A percentile compares a stretch with the other conserved stretches of the same genome.
Conservation (phyloP, 371 early-diverging fungal genomes). For the Furculomyces boomerangus region DNA sequence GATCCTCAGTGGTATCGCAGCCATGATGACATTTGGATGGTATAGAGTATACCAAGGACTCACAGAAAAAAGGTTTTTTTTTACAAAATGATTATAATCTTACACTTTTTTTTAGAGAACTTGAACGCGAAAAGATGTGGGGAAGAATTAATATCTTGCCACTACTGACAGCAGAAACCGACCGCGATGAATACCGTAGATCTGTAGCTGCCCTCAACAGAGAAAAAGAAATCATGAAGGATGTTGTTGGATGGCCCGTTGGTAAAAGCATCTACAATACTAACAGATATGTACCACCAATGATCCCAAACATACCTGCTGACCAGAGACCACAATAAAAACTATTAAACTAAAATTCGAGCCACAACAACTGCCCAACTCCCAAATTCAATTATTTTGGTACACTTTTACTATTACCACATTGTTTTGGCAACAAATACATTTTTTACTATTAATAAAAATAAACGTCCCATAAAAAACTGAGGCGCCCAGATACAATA, state of each 20-base stretch:
- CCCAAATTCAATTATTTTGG: too few species aligned
- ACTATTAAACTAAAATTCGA: conserved; percentile 10
- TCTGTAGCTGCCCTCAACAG: conserved; percentile 47
- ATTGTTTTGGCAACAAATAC: too few species aligned
- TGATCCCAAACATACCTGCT: conserved; percentile 23
- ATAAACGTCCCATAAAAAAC: too few species aligned
- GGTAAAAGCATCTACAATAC: conserved; percentile 78
- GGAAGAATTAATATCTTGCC: conserved; percentile 76
- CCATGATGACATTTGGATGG: conserved; percentile 45
- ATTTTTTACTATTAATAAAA: too few species aligned
- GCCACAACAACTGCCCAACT: too few species aligned
- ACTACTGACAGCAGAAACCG: conserved; percentile 80
- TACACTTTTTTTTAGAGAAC: conserved; percentile 38
- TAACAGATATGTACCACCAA: conserved; percentile 49
- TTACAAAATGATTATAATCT: neutral
- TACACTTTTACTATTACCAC: too few species aligned
- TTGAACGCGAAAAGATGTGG: conserved; percentile 87
- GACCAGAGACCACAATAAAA: conserved; percentile 16
- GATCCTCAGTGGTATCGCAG: conserved; percentile 28
- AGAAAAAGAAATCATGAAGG: conserved; percentile 78
- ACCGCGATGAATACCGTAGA: conserved; percentile 82
- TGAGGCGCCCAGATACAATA: too few species aligned
- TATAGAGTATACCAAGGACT: conserved; percentile 29
- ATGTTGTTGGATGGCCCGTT: conserved; percentile 60
- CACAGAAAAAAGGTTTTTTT: conserved; percentile 29